phyloP scores from a whole-genome alignment of 495 filamentous ascomycete species.

The Immersiella caudata region DNA sequence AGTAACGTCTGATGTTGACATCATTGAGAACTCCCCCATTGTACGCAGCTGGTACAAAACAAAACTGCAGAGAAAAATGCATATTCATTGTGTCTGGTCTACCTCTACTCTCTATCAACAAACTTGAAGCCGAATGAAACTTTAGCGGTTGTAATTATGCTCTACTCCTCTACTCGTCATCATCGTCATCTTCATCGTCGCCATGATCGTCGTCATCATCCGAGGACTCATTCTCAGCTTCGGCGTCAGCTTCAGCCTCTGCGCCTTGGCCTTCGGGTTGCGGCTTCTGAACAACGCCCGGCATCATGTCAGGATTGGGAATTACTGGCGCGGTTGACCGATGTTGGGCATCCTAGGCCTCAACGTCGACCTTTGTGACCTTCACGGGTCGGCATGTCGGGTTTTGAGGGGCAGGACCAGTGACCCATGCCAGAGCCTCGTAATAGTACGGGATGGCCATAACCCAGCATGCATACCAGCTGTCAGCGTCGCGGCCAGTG shows the following conservation, averaged over 20 bases:
- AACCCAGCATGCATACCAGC: conserved; percentile 58
- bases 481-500: conserved; percentile 33
- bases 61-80: neutral
- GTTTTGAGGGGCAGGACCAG: conserved; percentile 52
- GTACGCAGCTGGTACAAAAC: neutral
- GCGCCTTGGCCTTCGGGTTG: neutral
- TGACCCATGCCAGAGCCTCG: conserved; percentile 54
- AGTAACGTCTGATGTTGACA: too few species aligned
- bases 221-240: conserved; percentile 1
- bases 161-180: neutral
- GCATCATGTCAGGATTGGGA: neutral
- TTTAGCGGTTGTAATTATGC: neutral
- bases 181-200: neutral
- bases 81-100: neutral
- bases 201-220: conserved; percentile 8
- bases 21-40: too few species aligned
- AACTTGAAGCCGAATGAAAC: neutral
- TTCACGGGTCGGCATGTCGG: conserved; percentile 57
- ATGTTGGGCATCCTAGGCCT: conserved; percentile 16
- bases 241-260: conserved; percentile 2
- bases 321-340: neutral
- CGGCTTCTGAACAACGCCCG: neutral
- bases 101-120: conserved; percentile 5
- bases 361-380: conserved; percentile 32
- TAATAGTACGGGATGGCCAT: conserved; percentile 56